Percentiles rank a stretch among this genome's conserved stretches.
phyloP scores from a whole-genome alignment of 2,329 filamentous ascomycete species.

The Calonectria ilicicola region DNA sequence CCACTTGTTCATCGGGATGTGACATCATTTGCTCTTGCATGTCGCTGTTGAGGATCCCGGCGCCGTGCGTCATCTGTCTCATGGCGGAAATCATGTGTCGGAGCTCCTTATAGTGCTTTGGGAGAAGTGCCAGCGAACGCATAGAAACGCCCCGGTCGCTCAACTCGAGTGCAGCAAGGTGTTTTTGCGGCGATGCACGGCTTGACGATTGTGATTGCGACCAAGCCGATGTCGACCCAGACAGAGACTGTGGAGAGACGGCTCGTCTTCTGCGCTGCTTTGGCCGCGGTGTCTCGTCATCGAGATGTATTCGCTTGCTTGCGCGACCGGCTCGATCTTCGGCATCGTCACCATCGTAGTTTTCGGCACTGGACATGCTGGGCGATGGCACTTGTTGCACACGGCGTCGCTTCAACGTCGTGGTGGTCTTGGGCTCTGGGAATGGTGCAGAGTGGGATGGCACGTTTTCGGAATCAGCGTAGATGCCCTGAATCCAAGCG shows the following conservation, averaged over 20 bases:
- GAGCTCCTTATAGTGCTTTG: background rate
- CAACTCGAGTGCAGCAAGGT: background rate
- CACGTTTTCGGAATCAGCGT: background rate
- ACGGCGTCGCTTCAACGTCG: background rate
- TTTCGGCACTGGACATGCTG: background rate
- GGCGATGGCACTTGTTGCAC: background rate
- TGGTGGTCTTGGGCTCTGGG: background rate
- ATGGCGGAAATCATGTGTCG: background rate
- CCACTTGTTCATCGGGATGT: background rate
- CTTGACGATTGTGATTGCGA: conserved; percentile 10
- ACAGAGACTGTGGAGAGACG: background rate
- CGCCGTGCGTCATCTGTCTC: conserved; percentile 3
- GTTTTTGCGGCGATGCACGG: conserved; percentile 4
- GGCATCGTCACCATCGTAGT: background rate
- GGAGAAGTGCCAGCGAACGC: background rate
- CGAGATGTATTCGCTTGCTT: background rate
- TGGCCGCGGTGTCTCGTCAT: background rate
- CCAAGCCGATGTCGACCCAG: background rate
- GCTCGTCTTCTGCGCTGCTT: background rate
- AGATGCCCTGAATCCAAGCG: conserved; percentile 3
- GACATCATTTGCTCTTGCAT: background rate
- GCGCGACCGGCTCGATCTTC: background rate
- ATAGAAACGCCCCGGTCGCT: background rate
- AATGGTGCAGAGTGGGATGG: background rate
- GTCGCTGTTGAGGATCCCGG: background rate